Conservation (phyloP, 768 basidiomycete genomes). For the Naganishia vaughanmartiniae region DNA sequence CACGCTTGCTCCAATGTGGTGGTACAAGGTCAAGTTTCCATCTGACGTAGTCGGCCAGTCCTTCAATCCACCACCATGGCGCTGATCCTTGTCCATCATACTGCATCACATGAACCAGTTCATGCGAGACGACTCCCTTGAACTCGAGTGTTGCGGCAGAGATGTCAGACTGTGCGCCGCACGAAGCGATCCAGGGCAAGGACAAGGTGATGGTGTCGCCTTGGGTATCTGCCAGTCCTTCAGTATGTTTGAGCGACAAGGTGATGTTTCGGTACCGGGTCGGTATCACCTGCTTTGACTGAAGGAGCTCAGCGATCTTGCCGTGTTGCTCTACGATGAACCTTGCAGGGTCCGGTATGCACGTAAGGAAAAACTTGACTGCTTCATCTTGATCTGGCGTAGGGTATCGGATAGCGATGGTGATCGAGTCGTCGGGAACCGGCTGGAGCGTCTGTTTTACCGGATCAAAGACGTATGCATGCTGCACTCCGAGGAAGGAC, state of each 20-base stretch:
- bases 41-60: constrained; percentile 23
- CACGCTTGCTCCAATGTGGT: constrained; percentile 37
- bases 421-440: constrained; percentile 65
- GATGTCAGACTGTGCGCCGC: neutral
- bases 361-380: constrained; percentile 2
- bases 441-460: constrained; percentile 43
- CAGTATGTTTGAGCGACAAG: neutral
- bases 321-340: neutral
- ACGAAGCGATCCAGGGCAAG: constrained; percentile 21
- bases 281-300: neutral
- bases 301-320: neutral
- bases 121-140: constrained; percentile 25
- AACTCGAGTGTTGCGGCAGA: constrained; percentile 17
- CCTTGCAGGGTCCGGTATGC: neutral
- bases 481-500: neutral
- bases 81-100: constrained; percentile 35
- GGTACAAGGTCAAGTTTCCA: constrained; percentile 33
- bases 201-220: constrained; percentile 22
- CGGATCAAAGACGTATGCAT: constrained; percentile 9
- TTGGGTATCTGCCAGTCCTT: constrained; percentile 20
- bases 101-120: constrained; percentile 28
- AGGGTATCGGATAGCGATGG: constrained; percentile 69
- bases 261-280: constrained; percentile 16
- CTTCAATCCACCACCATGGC: constrained; percentile 42
- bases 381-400: constrained; percentile 55